Base-by-base conservation (phyloP, 2,329 filamentous ascomycete genomes). In the Talaromyces sp. region DNA sequence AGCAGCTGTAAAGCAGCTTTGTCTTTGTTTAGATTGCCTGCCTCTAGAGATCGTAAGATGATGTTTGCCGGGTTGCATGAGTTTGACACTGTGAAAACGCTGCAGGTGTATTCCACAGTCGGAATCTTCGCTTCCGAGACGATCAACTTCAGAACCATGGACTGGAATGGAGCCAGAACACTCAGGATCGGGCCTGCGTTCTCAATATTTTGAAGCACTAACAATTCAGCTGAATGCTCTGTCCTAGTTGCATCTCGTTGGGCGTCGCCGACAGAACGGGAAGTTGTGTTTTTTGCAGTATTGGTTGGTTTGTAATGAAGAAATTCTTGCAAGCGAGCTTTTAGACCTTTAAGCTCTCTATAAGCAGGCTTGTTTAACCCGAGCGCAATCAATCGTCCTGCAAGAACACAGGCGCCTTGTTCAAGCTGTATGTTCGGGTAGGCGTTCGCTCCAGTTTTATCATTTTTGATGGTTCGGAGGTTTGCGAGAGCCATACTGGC, bases 1-100 rank as follows among this genome's bases (percentile, higher is more conserved):
- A 79, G 75, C n/a, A 81, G 67, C 61, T 80, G 77, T 21, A 74
- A 64, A 12, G 75, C 75, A 27, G 75, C 74, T 60, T 77, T 77
- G 41, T 77, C 75, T 27, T 67, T 68, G 3, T 69, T 60, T 6
- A 79, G 58, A n/a, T 61, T 64, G 5, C 72, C 71, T 2, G 68
- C 64, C n/a, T 77, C 69, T 14, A 75, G 57, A 3, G 76, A 77
- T 21, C 67, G 66, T 54, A 73, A 35, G 43, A 79, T 77, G 2
- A 79, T 63, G 50, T 70, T 72, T 4, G 70, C 71, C 27, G 77
- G 77, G 56, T 75, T 77, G 58, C 72, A 73, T 24, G 65, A 62
- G 24, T 73, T 72, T 2, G 70, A 68, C 7, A 74, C 53, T 57
- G 72, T 67, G 48, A 79, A 60, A n/a, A 69, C 61, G 14, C 70